Evolutionary conservation across 805 yeast species (phyloP), one percentile per base, ranked within the genome.

Genomic region (Tetrapisispora iriomotensis): DNA sequence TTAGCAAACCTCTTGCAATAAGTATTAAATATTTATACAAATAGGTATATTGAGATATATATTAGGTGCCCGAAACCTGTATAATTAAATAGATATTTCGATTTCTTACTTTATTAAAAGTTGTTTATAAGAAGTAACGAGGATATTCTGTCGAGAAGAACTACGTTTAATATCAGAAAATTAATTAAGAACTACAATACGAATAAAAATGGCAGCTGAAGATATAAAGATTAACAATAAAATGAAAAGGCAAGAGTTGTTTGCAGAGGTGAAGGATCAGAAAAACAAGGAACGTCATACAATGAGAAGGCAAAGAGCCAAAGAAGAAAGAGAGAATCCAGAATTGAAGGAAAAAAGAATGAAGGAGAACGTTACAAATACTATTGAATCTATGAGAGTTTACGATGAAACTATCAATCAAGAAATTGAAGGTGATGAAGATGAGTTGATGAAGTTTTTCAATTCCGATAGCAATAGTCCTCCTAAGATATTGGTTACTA

Each of bases 401-500:
- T 87, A 62, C 49, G 96, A 87, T 58, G 96, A 88, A 60, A 83
- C 95, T 1, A 79, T 85, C 15, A 68, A 64, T 24, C 54, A 60
- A 13, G 65, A 59, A 32, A 49, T 62, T 6, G 73, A 70, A 35
- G 72, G 67, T 7, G 68, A 54, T 26, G 51, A 50, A 22, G 54
- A 51, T 25, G 62, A 57, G 36, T 40, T 57, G 26, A 46, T 47
- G 51, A 47, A 45, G 36, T 54, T 44, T 33, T 67, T 64, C 37
- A 81, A 74, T 43, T 40, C 30, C 14, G 59, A 72, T 17, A 77
- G 78, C 23, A 78, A 78, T 44, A 82, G 68, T 45, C 77, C 79
- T 37, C 97, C 98, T 34, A 92, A 92, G 60, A 82, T 92, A 34
- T 68, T 92, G 40, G 66, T 92, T 39, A 92, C 98, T 7, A 92